Base-by-base conservation (phyloP, 2,329 filamentous ascomycete species). In the Aspergillus sp. region DNA sequence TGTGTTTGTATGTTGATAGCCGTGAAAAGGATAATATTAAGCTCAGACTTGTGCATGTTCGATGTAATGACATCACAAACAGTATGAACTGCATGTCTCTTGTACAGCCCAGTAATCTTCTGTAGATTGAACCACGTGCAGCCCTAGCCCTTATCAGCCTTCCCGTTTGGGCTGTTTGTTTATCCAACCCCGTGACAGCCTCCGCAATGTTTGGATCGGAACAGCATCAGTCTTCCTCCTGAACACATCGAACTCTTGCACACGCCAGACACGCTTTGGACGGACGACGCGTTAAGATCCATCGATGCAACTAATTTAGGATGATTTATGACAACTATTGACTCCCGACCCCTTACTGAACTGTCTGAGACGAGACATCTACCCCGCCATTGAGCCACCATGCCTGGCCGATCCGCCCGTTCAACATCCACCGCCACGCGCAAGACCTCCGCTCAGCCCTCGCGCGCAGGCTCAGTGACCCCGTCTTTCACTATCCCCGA, bases 401-500 rank as follows among this genome's bases (percentile, higher is more conserved):
- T 79, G 77, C 77, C 77, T 56, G 69, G 71, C 66, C 75, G 77
- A 70, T 69, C 74, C 67, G 73, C 74, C 65, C 73, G 75, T 69
- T 74, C 76, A 62, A 68, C 69, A 8, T 72, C 74, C 54, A 66
- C 71, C 55, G 66, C 75, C 13, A 72, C 74, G 52, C 76, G 77
- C 63, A 75, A 74, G 65, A 70, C 74, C n/a, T 77, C 77, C 23
- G 72, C 70, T 48, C 91, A 62, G 90, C 97, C 66, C 92, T 86
- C 63, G 89, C 97, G 59, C 92, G 95, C 81, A 95, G 70, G 68
- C 19, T 77, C 75, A 32, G 74, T 70, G 58, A 75, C 76, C 6
- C 75, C 77, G 2, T 71, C 73, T 3, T 71, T 74, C 52, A 70
- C 69, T 39, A 75, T 90, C n/a, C 89, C 90, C 41, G 85, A 89